Evolutionary conservation across 768 basidiomycete genomes (phyloP), one percentile per base, ranked within the genome.

Genomic region (Lactarius sp.): DNA sequence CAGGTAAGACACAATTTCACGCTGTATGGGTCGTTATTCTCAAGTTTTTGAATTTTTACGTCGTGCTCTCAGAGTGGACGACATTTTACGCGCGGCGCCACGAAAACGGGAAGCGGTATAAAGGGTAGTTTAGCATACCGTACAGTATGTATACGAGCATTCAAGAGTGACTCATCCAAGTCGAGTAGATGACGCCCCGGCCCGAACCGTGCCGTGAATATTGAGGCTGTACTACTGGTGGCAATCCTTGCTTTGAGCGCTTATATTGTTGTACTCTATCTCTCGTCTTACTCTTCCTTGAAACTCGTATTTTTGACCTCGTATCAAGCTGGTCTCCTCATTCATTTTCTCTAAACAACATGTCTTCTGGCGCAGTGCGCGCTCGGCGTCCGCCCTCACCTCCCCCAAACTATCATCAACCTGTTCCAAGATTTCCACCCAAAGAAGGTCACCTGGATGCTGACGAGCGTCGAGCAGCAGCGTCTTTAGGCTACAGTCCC

Each of bases 51-150:
- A 42, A 41, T 47, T 33, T 52, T 59, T 44, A 66, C 56, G 39
- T 34, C 60, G 9, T 44, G 6, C 27, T 39, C 56, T 10, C 62
- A 94, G 91, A 60, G 94, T 96, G 55, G 95, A 98, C 69, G 92
- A 96, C 73, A 96, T 97, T 69, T 79, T 96, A 66, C 81, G 92
- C 56, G 84, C 90, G 20, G 81, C 94, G 52, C 94, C 94, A 13
- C 81, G 94, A 72, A 90, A 81, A 75, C 83, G 94, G 57, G 94
- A 97, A 73, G 90, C 85, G 59, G 84, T 86, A 63, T 89, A 80
- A 59, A 44, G 36, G 55, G 39, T 36, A 62, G 59, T 44, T 55
- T 57, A 50, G 46, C 7, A 16, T n/a, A 20, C 4, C 8, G 12
- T 22, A 49, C 12, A 7, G 4, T 13, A 12, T 13, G 22, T 13